Base-by-base conservation (phyloP, 2,329 filamentous ascomycete genomes). In the Hortaea werneckii region DNA sequence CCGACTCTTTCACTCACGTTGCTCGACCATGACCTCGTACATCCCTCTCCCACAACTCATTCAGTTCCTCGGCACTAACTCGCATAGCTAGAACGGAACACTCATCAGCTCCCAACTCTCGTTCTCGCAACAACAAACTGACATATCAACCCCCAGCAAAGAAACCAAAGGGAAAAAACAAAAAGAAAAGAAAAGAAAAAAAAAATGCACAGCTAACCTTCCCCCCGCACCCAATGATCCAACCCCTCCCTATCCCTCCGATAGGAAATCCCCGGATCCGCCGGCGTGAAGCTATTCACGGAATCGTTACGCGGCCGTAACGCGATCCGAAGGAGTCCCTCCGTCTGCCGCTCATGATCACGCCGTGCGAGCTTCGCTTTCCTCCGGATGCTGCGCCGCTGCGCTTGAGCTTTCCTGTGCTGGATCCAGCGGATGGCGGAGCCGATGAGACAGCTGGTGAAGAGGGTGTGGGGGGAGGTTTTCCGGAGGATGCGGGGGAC, bases 271-370 rank as follows among this genome's bases (percentile, higher is more conserved):
- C 44, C 49, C 27, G 54, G 54, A 49, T 57, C 51, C 12, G 41
- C 44, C 26, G 52, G 47, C 28, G 54, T 57, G 34, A 55, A 49
- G 30, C 45, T 50, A 37, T 56, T 53, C 12, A 51, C 40, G 12
- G 49, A 52, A 10, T 41, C 50, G 6, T 30, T 34, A 9, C 37
- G 27, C 9, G 8, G 9, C 29, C 47, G 44, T 27, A 54, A 42
- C 7, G 51, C 53, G 26, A 55, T 45, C 1, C 37, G 29, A 13
- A 55, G 37, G 7, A 57, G 28, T 3, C 51, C 51, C n/a, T 51
- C 45, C 5, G 44, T 54, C 12, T 43, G 43, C 8, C 50, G 44
- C 32, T 55, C 46, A 20, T 46, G 26, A 37, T 52, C 50, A 12
- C 51, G 43, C 2, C 34, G 32, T 9, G 40, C 46, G 29, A 50